A percentile compares a stretch with the other conserved stretches of the same genome.
Evolutionary conservation across 345 rosid genomes (phyloP).

Genomic region (Euphorbia pulcherrima): DNA sequence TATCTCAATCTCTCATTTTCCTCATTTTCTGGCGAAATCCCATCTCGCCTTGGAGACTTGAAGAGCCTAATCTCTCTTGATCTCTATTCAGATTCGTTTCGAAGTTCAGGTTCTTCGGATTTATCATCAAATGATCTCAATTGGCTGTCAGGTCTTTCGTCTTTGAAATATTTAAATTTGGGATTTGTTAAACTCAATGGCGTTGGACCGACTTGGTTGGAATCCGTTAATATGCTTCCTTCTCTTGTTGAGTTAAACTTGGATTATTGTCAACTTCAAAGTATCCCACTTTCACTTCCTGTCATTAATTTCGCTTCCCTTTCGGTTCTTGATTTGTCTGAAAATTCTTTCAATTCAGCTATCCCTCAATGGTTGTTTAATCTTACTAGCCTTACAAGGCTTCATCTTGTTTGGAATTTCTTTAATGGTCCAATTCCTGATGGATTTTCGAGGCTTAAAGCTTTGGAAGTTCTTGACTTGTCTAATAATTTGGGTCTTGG

Average conservation of each 20-base stretch:
- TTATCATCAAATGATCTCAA: not conserved
- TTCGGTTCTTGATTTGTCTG: slow-evolving; percentile 50
- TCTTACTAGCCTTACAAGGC: slow-evolving; percentile 43
- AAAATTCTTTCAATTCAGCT: slow-evolving; percentile 38
- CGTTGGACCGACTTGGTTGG: slow-evolving; percentile 23
- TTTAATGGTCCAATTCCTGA: slow-evolving; percentile 8
- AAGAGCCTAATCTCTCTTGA: slow-evolving; percentile 24
- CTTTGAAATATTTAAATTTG: slow-evolving; percentile 25
- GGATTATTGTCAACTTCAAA: slow-evolving; percentile 22
- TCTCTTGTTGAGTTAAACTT: slow-evolving; percentile 31
- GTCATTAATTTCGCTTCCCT: slow-evolving; percentile 39
- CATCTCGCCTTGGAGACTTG: slow-evolving; percentile 29
- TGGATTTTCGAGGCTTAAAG: slow-evolving; percentile 7
- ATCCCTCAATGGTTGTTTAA: slow-evolving; percentile 49
- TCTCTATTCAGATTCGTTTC: slow-evolving; percentile 9
- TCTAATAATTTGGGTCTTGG: slow-evolving; percentile 27
- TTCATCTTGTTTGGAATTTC: slow-evolving; percentile 26
- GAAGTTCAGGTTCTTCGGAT: not conserved
- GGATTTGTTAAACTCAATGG: slow-evolving; percentile 11
- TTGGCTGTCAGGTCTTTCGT: slow-evolving; percentile 14
- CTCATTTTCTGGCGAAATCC: slow-evolving; percentile 21
- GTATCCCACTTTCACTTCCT: slow-evolving; percentile 15
- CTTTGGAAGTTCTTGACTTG: slow-evolving; percentile 21
- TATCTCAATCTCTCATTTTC: slow-evolving; percentile 29
- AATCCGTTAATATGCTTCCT: slow-evolving; percentile 29